Conservation (phyloP, 257 asterid species). For the Fraxinus excelsior region DNA sequence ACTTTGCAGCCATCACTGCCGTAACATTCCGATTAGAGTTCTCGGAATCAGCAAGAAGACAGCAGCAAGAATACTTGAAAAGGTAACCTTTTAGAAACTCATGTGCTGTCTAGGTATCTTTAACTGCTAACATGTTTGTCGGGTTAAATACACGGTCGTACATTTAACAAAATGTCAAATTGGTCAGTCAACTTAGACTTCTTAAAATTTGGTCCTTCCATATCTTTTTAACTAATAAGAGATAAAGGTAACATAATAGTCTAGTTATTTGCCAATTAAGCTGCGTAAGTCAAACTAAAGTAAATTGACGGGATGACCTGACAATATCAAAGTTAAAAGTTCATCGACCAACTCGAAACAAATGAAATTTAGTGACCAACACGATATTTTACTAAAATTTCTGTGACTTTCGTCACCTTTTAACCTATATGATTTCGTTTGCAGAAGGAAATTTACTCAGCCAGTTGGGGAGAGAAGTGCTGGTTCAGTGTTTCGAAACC, state of each 20-base stretch:
- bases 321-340: neutral
- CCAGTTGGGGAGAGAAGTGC: slow-evolving; percentile 42
- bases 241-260: too few species aligned
- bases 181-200: too few species aligned
- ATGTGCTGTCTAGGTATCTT: neutral
- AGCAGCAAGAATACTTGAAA: slow-evolving; percentile 38
- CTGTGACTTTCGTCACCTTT: neutral
- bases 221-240: too few species aligned
- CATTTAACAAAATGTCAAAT: too few species aligned
- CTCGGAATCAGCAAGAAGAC: slow-evolving; percentile 33
- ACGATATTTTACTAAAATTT: neutral
- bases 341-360: neutral
- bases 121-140: neutral
- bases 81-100: slow-evolving; percentile 29
- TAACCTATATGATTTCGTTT: neutral
- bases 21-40: slow-evolving; percentile 37
- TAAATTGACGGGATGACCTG: neutral
- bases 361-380: neutral
- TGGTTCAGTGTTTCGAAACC: slow-evolving; percentile 52
- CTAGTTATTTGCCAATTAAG: too few species aligned
- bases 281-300: too few species aligned
- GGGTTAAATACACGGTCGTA: neutral
- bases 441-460: slow-evolving; percentile 40
- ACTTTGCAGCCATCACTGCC: slow-evolving; percentile 46
- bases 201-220: too few species aligned